Base-by-base conservation (phyloP, 331 rosid genomes). In the Phaseolus coccineus region DNA sequence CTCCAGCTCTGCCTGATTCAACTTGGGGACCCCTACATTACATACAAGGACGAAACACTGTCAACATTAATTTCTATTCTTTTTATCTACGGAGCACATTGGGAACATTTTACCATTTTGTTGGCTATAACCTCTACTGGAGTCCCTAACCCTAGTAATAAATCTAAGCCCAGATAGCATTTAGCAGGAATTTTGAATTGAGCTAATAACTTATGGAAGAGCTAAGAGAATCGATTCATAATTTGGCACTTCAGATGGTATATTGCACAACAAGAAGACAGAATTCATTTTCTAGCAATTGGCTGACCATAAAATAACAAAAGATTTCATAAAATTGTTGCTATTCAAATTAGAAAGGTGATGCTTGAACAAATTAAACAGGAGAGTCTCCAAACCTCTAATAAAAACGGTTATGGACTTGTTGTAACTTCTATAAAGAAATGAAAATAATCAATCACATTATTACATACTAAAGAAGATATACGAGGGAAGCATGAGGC, bases 1-100 rank as follows among this genome's bases (percentile, higher is more conserved):
- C 87, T 90, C 99, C 82, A 96, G 81, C 77, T 96, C 99, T 30
- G 85, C 42, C 57, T 91, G 82, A 80, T 96, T 96, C 87, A 96
- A 73, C 81, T 93, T 93, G 46, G 99, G 99, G 74, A 91, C 99
- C 58, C 99, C 99, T 96, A 73, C 61, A 87, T 82, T 77, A 57
- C 78, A 76, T 70, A 63, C 63, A 63, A 80, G 63, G 40, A 72
- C 68, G 63, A 58, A 52, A 6, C 12, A 4, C 16, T 13, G 44
- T 71, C 63, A 48, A 30, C 68, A 67, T 44, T 28, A 61, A 76
- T 48, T 63, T 31, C 24, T 27, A 28, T 27, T 27, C 8, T 59
- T 28, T 37, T 25, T 2, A 6, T 13, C 30, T 61, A 64, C n/a
- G 50, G 16, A 22, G 48, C 33, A 61, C 22, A 46, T 30, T 44